These are phyloP conservation scores for Fusarium sp. DNA, from an alignment of 2,329 filamentous ascomycete genomes.

Conservation along the genomic window DNA sequence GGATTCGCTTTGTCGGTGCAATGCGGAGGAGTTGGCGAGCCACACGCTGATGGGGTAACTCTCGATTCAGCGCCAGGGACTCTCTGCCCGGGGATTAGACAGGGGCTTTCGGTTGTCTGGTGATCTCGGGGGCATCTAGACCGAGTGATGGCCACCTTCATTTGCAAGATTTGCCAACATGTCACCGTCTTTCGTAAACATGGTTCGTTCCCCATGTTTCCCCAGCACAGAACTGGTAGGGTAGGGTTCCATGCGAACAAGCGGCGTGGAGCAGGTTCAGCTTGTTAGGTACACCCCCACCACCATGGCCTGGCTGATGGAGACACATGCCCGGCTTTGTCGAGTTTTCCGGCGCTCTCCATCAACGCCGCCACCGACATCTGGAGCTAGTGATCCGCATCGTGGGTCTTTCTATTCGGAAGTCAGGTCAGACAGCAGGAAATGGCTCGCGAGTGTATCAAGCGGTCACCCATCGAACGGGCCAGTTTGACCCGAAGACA, in stretches of 20 bases:
- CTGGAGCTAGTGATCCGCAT: not conserved
- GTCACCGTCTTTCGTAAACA: not conserved
- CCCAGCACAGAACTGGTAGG: not conserved
- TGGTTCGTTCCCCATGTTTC: not conserved
- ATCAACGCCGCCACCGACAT: not conserved
- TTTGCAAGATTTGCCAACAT: not conserved
- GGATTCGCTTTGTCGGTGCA: not conserved
- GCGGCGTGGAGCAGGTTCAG: not conserved
- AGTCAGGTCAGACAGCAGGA: not conserved
- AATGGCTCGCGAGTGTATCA: not conserved
- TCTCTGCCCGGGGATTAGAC: not conserved
- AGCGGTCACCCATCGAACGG: conserved; percentile 3
- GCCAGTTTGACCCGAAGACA: conserved; percentile 6
- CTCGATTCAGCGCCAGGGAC: not conserved
- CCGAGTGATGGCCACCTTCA: conserved; percentile 4
- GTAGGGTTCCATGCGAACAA: not conserved
- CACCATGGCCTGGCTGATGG: not conserved
- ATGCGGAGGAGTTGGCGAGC: not conserved
- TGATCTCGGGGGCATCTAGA: conserved; percentile 9
- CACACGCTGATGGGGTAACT: not conserved
- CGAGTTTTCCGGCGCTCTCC: not conserved
- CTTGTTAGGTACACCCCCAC: not conserved
- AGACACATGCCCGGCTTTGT: not conserved
- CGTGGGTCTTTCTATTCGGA: not conserved
- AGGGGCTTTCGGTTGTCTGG: not conserved